Base-by-base conservation (phyloP, 495 filamentous ascomycete species). In the Penicillium steckii region DNA sequence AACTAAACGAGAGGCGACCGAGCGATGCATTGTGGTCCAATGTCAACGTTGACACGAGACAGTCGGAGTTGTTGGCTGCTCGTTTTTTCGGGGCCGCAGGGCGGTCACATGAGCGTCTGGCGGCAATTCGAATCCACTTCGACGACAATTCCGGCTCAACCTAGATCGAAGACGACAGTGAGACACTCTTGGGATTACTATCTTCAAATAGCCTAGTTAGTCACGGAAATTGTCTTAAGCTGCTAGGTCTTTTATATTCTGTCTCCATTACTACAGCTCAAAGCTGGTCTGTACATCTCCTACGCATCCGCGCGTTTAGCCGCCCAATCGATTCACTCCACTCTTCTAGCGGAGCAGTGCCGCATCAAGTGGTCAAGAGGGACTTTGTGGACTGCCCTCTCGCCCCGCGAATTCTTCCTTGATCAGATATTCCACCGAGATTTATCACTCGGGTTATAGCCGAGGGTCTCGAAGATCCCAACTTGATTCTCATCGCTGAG, bases 11-110 rank as follows among this genome's bases (percentile, higher is more conserved):
- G 62, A 35, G 42, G 71, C 46, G 5, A 63, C 64, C 53, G 74
- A 65, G 37, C 68, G 68, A 57, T 75, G 68, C 74, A 75, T 77
- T 40, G 59, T 66, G 63, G 57, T 48, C 18, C n/a, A 37, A 37
- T 37, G 33, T 49, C 33, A 48, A 44, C 46, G 61, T 51, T 38
- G 50, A 18, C 44, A 44, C 41, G 44, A 46, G 50, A 46, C 48
- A n/a, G 33, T 50, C 51, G 45, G 47, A 37, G 49, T 12, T 25
- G 19, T 21, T 33, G 44, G 30, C 48, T 49, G 37, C 50, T 50
- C 59, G 52, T 59, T 61, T 64, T 65, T 63, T 59, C 50, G 56
- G 41, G 29, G 47, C 44, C 8, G 22, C 37, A 35, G 35, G 40
- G 30, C 50, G 56, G 51, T 65, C 62, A 65, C 60, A 57, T 65